A percentile compares a stretch with the other conserved stretches of the same genome.
Evolutionary conservation across 1,139 yeast species (phyloP).

Genomic region (Candida albicans): DNA sequence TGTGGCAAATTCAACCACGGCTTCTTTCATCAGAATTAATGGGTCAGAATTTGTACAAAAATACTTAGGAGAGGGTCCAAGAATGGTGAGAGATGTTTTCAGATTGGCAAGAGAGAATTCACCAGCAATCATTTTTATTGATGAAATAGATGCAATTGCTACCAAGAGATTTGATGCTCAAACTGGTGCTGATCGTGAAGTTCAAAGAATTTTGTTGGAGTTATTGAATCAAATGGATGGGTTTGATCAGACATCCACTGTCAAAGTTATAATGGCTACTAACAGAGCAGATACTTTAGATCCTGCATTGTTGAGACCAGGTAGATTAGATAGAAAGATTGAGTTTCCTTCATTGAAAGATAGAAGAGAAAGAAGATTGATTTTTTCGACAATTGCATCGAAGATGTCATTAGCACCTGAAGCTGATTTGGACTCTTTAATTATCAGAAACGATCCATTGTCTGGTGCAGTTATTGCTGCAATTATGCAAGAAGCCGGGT

Average conservation of each 20-base stretch:
- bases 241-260: constrained; percentile 92
- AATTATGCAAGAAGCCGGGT: constrained; percentile 99
- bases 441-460: constrained; percentile 92
- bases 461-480: constrained; percentile 99
- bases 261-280: constrained; percentile 98
- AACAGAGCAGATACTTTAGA: constrained; percentile 97
- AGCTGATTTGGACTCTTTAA: constrained; percentile 91
- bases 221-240: constrained; percentile 99
- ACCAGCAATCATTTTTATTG: constrained; percentile 94
- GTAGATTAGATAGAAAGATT: constrained; percentile 96
- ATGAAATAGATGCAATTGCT: constrained; percentile 98
- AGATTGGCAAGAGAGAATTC: constrained; percentile 96
- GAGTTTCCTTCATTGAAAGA: constrained; percentile 96
- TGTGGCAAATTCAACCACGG: constrained; percentile 95
- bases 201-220: constrained; percentile 95
- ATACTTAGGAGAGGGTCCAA: constrained; percentile 98
- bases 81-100: constrained; percentile 99
- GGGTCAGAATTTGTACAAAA: constrained; percentile 99
- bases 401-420: constrained; percentile 98
- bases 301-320: constrained; percentile 96
- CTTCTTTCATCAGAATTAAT: constrained; percentile 92
- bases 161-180: constrained; percentile 99
- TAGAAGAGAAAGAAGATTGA: constrained; percentile 95
- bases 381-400: constrained; percentile 93
- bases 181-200: constrained; percentile 99